Evolutionary conservation across 768 basidiomycete genomes (phyloP).

Genomic region (Hypsizygus marmoreus): DNA sequence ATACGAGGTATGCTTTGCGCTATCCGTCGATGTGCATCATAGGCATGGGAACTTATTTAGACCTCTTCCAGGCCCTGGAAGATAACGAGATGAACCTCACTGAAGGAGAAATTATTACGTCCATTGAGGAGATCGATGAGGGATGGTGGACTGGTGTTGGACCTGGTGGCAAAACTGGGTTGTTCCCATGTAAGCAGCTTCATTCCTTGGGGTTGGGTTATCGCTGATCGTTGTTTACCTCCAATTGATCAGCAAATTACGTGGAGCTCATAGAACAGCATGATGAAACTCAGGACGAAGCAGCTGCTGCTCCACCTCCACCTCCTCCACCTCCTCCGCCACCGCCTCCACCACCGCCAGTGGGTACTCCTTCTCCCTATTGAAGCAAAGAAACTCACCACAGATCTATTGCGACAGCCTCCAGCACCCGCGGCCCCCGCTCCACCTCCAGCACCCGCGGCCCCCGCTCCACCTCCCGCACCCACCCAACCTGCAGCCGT

Average conservation of each 20-base stretch:
- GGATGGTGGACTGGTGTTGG: constrained; percentile 92
- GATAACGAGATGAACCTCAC: constrained; percentile 82
- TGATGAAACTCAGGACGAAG: constrained; percentile 40
- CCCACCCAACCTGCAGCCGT: constrained; percentile 46
- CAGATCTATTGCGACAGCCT: constrained; percentile 13
- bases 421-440: constrained; percentile 41
- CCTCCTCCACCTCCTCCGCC: constrained; percentile 50
- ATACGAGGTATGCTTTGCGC: constrained; percentile 58
- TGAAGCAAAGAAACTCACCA: not conserved
- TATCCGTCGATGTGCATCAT: not conserved
- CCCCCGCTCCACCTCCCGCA: constrained; percentile 48
- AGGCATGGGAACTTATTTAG: constrained; percentile 1
- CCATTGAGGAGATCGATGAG: constrained; percentile 83
- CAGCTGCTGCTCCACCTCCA: constrained; percentile 49
- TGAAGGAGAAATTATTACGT: constrained; percentile 82
- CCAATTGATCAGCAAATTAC: constrained; percentile 84
- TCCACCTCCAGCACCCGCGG: constrained; percentile 42
- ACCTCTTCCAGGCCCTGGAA: constrained; percentile 61
- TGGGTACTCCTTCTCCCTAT: constrained; percentile 32
- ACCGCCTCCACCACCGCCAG: constrained; percentile 44
- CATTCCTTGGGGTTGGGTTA: not conserved
- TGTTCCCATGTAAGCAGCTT: constrained; percentile 76
- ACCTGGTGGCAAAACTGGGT: constrained; percentile 68
- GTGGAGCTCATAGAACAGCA: constrained; percentile 70
- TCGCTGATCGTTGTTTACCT: not conserved